phyloP scores from a whole-genome alignment of 2,329 filamentous ascomycete species.

The Beauveria pseudobassiana region DNA sequence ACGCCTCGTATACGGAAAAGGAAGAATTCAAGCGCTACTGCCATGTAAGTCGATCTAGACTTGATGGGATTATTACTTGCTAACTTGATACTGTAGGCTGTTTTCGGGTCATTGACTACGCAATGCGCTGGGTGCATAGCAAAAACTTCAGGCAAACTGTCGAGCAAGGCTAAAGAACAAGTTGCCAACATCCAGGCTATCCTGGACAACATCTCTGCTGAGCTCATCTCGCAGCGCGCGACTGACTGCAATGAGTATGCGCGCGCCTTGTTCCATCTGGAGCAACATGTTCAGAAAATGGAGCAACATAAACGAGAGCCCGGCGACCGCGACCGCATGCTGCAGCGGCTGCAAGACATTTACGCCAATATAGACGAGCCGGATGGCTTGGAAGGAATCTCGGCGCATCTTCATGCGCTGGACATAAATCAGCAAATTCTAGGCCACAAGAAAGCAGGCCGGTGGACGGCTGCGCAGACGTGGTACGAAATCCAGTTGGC shows the following conservation, averaged over 20 bases:
- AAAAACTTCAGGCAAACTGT: conserved; percentile 38
- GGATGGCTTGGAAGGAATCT: conserved; percentile 91
- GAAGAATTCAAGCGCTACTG: conserved; percentile 80
- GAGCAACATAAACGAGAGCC: conserved; percentile 37
- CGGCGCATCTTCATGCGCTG: conserved; percentile 75
- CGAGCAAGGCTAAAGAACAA: conserved; percentile 38
- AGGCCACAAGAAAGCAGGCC: conserved; percentile 84
- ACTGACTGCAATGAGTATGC: conserved; percentile 93
- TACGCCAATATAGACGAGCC: conserved; percentile 98
- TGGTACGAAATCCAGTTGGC: conserved; percentile 94
- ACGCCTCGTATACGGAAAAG: conserved; percentile 51
- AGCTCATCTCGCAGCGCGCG: conserved; percentile 71
- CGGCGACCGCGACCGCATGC: conserved; percentile 54
- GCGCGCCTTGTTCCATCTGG: conserved; percentile 86
- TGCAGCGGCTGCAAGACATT: conserved; percentile 80
- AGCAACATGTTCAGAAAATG: conserved; percentile 67
- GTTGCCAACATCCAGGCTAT: conserved; percentile 42
- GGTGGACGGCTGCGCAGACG: conserved; percentile 90
- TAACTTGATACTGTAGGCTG: conserved; percentile 48
- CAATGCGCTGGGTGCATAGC: conserved; percentile 80
- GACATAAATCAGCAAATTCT: conserved; percentile 90
- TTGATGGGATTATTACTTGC: conserved; percentile 5
- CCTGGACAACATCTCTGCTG: conserved; percentile 58
- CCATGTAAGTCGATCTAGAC: conserved; percentile 52
- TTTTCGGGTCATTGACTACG: conserved; percentile 85